These are phyloP conservation scores for Pleoardoris graminearum DNA, from an alignment of 2,329 filamentous ascomycete species.

Conservation along the genomic window DNA sequence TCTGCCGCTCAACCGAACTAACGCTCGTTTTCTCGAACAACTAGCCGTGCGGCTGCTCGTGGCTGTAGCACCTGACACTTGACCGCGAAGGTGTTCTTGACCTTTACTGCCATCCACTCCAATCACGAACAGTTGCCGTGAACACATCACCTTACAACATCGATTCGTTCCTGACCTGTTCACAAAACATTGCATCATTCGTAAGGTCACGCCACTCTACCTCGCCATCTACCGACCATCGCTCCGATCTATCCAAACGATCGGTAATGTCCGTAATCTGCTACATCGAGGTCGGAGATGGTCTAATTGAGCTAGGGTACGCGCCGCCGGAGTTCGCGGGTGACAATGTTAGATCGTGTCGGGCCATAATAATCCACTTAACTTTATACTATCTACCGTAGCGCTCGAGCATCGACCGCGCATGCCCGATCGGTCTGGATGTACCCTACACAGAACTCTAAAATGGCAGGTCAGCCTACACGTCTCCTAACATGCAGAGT, in stretches of 20 bases:
- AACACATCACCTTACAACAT: background rate
- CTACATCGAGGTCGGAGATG: background rate
- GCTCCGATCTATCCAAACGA: background rate
- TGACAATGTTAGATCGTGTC: background rate
- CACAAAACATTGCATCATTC: background rate
- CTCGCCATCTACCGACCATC: background rate
- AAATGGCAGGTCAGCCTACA: background rate
- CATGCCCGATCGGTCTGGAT: background rate
- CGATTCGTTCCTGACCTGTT: background rate
- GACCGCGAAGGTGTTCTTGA: background rate
- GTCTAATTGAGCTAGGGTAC: background rate
- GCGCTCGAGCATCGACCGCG: background rate
- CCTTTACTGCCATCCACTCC: background rate
- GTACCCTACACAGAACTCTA: background rate
- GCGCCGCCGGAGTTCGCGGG: slow-evolving; percentile 4
- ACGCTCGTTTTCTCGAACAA: slow-evolving; percentile 3
- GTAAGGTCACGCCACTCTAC: background rate
- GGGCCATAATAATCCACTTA: background rate
- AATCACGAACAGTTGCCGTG: background rate
- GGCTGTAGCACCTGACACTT: background rate
- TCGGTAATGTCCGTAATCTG: background rate
- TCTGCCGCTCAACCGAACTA: background rate
- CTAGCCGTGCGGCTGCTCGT: background rate
- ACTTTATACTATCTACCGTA: background rate
- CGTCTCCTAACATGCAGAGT: too few relatives aligned